Percentiles rank a stretch among this genome's conserved stretches.
Evolutionary conservation across 352 stramenopile genomes (phyloP).

Genomic region (Globisporangium nunn): DNA sequence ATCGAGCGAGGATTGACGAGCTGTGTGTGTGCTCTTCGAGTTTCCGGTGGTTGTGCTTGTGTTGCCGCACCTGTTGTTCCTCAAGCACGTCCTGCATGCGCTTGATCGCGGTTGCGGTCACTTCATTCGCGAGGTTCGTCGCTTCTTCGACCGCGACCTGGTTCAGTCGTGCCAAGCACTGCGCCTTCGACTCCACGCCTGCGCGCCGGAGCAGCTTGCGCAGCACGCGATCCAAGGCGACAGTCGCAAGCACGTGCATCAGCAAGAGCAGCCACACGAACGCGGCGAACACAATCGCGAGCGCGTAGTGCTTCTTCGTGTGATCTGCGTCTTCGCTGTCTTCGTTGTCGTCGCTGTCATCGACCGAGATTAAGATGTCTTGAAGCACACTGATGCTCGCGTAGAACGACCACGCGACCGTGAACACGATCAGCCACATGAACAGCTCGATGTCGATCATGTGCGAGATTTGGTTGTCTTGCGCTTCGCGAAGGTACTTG

Average conservation of each 20-base stretch:
- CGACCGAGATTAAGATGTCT: constrained; percentile 12
- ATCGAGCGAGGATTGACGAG: constrained; percentile 16
- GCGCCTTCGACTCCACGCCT: background rate
- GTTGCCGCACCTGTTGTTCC: constrained; percentile 7
- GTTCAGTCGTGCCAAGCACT: constrained; percentile 13
- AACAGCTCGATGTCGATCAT: constrained; percentile 70
- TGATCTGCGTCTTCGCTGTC: background rate
- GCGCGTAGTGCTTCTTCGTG: constrained; percentile 3
- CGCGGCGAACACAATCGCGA: constrained; percentile 5
- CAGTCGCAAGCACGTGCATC: constrained; percentile 1
- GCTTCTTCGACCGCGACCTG: constrained; percentile 19
- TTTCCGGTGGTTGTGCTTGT: constrained; percentile 1
- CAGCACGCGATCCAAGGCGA: background rate
- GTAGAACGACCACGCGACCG: constrained; percentile 35
- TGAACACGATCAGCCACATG: constrained; percentile 52
- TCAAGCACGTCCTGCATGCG: constrained; percentile 23
- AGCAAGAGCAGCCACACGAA: constrained; percentile 9
- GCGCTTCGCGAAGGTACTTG: constrained; percentile 65
- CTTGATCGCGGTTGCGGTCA: constrained; percentile 18
- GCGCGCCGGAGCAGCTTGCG: constrained; percentile 5
- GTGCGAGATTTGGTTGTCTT: constrained; percentile 75
- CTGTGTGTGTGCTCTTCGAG: constrained; percentile 13
- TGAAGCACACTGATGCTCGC: constrained; percentile 13
- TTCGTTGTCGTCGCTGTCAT: background rate
- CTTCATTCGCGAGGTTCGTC: constrained; percentile 15